Percentiles rank a stretch among this genome's conserved stretches.
Conservation (phyloP, 768 basidiomycete species). For the Phaffia tasmanica region DNA sequence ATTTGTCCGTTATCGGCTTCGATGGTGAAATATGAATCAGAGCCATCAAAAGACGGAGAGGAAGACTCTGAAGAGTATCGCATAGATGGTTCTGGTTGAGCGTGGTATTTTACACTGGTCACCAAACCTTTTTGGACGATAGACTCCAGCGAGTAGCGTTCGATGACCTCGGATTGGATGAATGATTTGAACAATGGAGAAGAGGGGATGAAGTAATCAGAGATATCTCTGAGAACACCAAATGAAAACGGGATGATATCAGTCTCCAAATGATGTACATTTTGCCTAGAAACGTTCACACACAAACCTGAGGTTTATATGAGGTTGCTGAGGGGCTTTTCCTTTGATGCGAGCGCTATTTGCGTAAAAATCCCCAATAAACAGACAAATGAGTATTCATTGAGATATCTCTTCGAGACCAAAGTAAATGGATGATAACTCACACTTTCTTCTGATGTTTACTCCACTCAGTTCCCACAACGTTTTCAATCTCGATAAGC, state of each 20-base stretch:
- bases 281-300: no score
- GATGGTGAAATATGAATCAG: slow-evolving; percentile 9
- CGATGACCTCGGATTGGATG: slow-evolving; percentile 23
- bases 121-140: slow-evolving; percentile 4
- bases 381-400: not conserved
- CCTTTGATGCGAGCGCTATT: no score
- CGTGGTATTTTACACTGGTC: not conserved
- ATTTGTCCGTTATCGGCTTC: slow-evolving; percentile 16
- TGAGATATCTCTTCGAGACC: not conserved
- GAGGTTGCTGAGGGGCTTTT: no score
- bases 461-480: slow-evolving; percentile 30
- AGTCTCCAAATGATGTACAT: no score
- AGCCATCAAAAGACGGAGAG: not conserved
- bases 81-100: not conserved
- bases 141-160: slow-evolving; percentile 26
- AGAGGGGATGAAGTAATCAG: slow-evolving; percentile 32
- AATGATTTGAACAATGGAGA: slow-evolving; percentile 28
- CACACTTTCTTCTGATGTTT: slow-evolving; percentile 31
- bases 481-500: slow-evolving; percentile 28
- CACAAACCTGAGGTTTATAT: no score
- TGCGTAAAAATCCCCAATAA: no score
- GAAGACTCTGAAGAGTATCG: not conserved
- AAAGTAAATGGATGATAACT: not conserved
- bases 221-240: slow-evolving; percentile 26
- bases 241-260: no score